A percentile compares a stretch with the other conserved stretches of the same genome.
Evolutionary conservation across 2,329 filamentous ascomycete genomes (phyloP).

Genomic region (Pseudopithomyces chartarum): DNA sequence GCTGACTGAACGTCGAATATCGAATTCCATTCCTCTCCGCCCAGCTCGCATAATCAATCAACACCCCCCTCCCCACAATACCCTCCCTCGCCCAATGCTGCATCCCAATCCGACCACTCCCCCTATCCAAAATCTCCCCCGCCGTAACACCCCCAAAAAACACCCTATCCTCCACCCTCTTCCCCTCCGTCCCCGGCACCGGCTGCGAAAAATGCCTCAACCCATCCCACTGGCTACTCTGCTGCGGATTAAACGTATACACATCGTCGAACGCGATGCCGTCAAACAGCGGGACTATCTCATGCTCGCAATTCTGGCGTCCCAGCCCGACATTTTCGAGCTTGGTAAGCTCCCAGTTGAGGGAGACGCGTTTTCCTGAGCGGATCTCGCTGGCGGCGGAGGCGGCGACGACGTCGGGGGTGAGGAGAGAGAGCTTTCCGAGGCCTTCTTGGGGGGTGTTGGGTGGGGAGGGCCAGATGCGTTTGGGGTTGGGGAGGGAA

Average conservation of each 20-base stretch:
- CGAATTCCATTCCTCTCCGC: conserved; percentile 19
- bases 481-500: conserved; percentile 54
- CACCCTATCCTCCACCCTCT: conserved; percentile 12
- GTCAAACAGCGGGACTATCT: conserved; percentile 53
- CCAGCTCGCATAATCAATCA: conserved; percentile 24
- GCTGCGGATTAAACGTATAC: conserved; percentile 27
- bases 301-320: conserved; percentile 54
- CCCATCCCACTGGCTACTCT: conserved; percentile 29
- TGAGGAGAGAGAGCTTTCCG: conserved; percentile 58
- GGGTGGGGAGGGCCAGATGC: conserved; percentile 54
- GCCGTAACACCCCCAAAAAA: conserved; percentile 27
- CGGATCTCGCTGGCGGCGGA: conserved; percentile 54
- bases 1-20: conserved; percentile 14
- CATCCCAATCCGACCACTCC: conserved; percentile 14
- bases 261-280: conserved; percentile 49
- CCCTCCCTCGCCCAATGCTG: conserved; percentile 24
- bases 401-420: conserved; percentile 55
- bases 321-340: conserved; percentile 58
- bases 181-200: conserved; percentile 7
- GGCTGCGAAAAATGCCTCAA: conserved; percentile 25
- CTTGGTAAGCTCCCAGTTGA: conserved; percentile 61
- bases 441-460: conserved; percentile 57
- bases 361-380: conserved; percentile 54
- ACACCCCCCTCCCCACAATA: conserved; percentile 24
- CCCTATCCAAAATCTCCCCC: conserved; percentile 22